Conservation (phyloP, 179 eudicot species). For the Monotropa hypopitys region DNA sequence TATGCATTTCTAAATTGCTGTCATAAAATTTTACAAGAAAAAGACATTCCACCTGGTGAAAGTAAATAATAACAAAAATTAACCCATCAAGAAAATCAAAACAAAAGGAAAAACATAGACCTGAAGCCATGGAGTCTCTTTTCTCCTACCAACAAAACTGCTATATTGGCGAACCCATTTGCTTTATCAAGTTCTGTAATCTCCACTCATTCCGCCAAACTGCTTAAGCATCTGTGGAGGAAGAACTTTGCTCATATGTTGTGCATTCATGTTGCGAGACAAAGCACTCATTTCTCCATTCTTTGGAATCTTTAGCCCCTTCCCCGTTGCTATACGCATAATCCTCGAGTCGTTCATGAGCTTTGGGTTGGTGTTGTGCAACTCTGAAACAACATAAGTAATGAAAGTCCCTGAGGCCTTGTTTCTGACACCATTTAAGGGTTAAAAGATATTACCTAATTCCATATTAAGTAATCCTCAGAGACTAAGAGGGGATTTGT, state of each 20-base stretch:
- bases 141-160: neutral
- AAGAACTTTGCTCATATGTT: conserved; percentile 77
- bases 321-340: conserved; percentile 96
- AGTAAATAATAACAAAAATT: neutral
- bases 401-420: neutral
- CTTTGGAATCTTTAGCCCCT: conserved; percentile 91
- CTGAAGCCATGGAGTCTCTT: neutral
- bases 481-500: too few species aligned
- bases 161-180: conserved; percentile 82
- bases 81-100: neutral
- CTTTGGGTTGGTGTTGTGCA: conserved; percentile 86
- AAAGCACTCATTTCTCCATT: conserved; percentile 90
- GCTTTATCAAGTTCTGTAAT: conserved; percentile 75
- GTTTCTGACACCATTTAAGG: neutral
- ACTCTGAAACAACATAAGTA: conserved; percentile 40
- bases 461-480: neutral
- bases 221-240: conserved; percentile 85
- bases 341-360: conserved; percentile 76
- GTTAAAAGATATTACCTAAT: too few species aligned
- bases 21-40: conserved; percentile 1
- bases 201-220: conserved; percentile 93
- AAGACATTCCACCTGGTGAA: neutral
- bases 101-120: neutral
- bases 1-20: neutral
- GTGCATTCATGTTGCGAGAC: conserved; percentile 81